phyloP scores from a whole-genome alignment of 1,284 basidiomycete genomes.

The Anthracocystis setariae region DNA sequence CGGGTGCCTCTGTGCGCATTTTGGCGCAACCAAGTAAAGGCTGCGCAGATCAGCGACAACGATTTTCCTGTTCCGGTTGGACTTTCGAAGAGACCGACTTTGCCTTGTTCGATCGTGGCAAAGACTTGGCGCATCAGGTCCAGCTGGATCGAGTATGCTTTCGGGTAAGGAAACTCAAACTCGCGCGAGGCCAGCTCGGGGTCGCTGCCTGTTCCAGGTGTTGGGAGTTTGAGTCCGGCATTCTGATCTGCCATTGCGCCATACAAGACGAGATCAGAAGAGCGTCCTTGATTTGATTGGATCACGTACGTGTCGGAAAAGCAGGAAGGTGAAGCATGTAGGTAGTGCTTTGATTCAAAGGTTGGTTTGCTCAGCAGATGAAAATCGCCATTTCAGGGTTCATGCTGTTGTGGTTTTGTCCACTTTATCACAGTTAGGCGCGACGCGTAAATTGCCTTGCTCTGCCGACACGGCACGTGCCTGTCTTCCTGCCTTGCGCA shows the following conservation, averaged over 20 bases:
- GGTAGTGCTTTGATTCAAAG: no score
- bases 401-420: background rate
- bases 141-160: slow-evolving; percentile 86
- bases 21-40: slow-evolving; percentile 67
- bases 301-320: no score
- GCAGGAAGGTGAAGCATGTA: no score
- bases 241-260: slow-evolving; percentile 4
- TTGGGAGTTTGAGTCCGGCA: slow-evolving; percentile 17
- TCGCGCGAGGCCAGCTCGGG: slow-evolving; percentile 27
- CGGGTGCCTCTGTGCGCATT: slow-evolving; percentile 52
- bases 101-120: slow-evolving; percentile 76
- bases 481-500: background rate
- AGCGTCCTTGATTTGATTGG: no score
- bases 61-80: slow-evolving; percentile 71
- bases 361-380: slow-evolving; percentile 7
- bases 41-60: slow-evolving; percentile 68
- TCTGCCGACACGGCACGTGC: slow-evolving; percentile 10
- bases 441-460: slow-evolving; percentile 26
- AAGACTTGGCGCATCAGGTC: slow-evolving; percentile 91
- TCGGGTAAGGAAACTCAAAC: slow-evolving; percentile 60
- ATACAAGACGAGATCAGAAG: background rate
- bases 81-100: slow-evolving; percentile 77
- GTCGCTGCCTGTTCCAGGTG: slow-evolving; percentile 14
- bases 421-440: background rate
- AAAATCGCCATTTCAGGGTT: slow-evolving; percentile 6